A percentile compares a stretch with the other conserved stretches of the same genome.
These are phyloP conservation scores for Umbelopsis sp. DNA, from an alignment of 371 early-diverging fungal species.

Conservation along the genomic window DNA sequence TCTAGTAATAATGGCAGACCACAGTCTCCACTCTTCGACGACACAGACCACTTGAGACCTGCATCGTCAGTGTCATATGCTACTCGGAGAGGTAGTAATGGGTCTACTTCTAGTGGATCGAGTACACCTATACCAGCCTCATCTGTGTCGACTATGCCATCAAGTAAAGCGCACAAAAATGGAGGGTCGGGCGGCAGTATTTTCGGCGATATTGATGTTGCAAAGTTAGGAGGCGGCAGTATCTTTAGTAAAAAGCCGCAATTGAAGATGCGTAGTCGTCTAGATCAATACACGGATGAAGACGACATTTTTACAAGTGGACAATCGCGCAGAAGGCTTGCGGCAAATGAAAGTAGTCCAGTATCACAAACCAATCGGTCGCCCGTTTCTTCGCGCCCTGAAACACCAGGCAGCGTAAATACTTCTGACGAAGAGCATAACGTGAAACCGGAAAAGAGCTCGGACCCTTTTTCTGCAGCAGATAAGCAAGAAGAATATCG, in stretches of 20 bases:
- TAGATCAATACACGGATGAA: not conserved
- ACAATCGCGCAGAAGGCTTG: not conserved
- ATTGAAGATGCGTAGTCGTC: not conserved
- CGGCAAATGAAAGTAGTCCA: not conserved
- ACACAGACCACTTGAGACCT: not conserved
- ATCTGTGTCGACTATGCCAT: not conserved
- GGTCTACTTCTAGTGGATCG: constrained; percentile 11
- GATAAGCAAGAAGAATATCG: not conserved
- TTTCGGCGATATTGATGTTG: constrained; percentile 53
- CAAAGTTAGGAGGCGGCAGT: constrained; percentile 35
- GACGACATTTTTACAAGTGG: constrained; percentile 4
- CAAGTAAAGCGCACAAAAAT: not conserved
- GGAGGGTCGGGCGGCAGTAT: constrained; percentile 28
- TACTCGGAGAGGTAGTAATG: constrained; percentile 1
- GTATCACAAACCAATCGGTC: not conserved
- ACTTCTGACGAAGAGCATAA: constrained; percentile 8
- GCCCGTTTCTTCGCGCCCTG: not conserved
- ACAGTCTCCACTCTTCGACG: not conserved
- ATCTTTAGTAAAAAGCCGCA: not conserved
- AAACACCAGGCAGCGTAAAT: not conserved
- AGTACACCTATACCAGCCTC: constrained; percentile 7
- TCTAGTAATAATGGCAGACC: not conserved
- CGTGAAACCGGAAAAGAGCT: not conserved
- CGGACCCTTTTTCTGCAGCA: not conserved
- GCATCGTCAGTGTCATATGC: constrained; percentile 14